These are phyloP conservation scores for Blastocystis sp. DNA, from an alignment of 352 stramenopile genomes.

Conservation along the genomic window DNA sequence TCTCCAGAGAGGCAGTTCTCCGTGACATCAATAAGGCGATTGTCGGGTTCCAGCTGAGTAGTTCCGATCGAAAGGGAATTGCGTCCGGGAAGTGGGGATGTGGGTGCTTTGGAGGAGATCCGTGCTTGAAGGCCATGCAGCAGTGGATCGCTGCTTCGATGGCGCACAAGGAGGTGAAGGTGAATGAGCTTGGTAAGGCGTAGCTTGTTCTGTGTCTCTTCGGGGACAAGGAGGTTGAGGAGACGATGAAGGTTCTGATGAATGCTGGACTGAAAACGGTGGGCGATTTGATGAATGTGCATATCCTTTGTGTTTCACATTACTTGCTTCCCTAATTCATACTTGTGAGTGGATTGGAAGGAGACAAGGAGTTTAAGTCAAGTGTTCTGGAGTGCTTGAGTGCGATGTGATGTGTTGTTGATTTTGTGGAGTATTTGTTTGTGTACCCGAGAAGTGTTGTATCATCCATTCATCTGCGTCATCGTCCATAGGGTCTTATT, in stretches of 20 bases:
- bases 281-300: neutral
- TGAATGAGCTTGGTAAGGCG: neutral
- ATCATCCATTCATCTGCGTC: too few species aligned
- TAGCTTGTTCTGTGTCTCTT: constrained; percentile 5
- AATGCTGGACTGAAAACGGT: neutral
- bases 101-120: neutral
- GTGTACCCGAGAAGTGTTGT: too few species aligned
- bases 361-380: too few species aligned
- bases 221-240: neutral
- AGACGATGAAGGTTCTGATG: neutral
- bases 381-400: too few species aligned
- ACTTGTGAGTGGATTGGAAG: too few species aligned
- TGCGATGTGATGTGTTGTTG: too few species aligned
- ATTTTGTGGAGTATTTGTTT: too few species aligned
- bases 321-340: too few species aligned
- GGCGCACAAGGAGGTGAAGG: neutral
- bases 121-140: neutral
- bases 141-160: constrained; percentile 20
- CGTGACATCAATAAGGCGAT: constrained; percentile 38
- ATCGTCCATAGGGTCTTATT: too few species aligned
- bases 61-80: neutral
- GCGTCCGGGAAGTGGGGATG: constrained; percentile 18
- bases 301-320: constrained; percentile 15
- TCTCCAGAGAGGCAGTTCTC: neutral
- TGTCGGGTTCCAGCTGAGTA: neutral